Evolutionary conservation across 2,329 filamentous ascomycete genomes (phyloP).

Genomic region (Xylariaceae sp.): DNA sequence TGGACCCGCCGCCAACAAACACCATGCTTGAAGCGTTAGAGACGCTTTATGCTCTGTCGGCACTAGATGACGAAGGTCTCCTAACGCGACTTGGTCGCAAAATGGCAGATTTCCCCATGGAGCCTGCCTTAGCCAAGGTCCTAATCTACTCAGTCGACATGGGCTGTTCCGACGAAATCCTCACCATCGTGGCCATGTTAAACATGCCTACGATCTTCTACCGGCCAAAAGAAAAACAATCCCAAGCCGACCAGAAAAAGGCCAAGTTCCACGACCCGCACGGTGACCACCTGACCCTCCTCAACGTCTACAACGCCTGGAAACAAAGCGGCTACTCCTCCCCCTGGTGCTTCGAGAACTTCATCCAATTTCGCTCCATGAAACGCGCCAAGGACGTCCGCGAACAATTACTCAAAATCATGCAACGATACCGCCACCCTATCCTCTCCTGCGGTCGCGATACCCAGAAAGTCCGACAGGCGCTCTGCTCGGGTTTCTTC

Average conservation of each 20-base stretch:
- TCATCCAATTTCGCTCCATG: slow-evolving; percentile 89
- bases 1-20: slow-evolving; percentile 96
- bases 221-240: slow-evolving; percentile 93
- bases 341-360: slow-evolving; percentile 97
- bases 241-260: slow-evolving; percentile 95
- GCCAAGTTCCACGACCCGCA: slow-evolving; percentile 93
- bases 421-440: slow-evolving; percentile 81
- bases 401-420: slow-evolving; percentile 86
- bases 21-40: slow-evolving; percentile 96
- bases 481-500: slow-evolving; percentile 92
- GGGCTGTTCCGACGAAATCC: slow-evolving; percentile 85
- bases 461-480: slow-evolving; percentile 80
- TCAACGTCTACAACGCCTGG: slow-evolving; percentile 98
- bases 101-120: slow-evolving; percentile 99
- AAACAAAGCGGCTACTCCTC: slow-evolving; percentile 75
- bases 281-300: slow-evolving; percentile 87
- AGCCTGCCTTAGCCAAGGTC: slow-evolving; percentile 83
- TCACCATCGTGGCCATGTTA: slow-evolving; percentile 93
- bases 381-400: slow-evolving; percentile 85
- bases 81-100: slow-evolving; percentile 87
- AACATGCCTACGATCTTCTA: slow-evolving; percentile 85
- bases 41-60: slow-evolving; percentile 86
- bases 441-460: slow-evolving; percentile 81
- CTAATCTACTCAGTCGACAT: slow-evolving; percentile 84
- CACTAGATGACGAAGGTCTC: slow-evolving; percentile 90